A percentile compares a stretch with the other conserved stretches of the same genome.
phyloP scores from a whole-genome alignment of 352 stramenopile species.

The Globisporangium irregulare region DNA sequence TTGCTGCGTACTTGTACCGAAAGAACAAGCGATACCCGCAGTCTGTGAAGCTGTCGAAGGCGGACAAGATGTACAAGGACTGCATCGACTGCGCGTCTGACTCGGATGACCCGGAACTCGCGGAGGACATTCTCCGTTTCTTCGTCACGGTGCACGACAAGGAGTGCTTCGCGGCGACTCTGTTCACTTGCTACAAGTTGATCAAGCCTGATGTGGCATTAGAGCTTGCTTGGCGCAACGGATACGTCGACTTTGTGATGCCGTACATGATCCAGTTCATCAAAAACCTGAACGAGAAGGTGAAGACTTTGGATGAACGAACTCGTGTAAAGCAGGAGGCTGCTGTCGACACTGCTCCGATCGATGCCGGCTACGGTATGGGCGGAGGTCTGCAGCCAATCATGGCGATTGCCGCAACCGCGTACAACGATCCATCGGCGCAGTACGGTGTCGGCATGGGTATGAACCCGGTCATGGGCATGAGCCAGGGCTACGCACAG shows the following conservation, averaged over 20 bases:
- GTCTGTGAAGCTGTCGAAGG: conserved; percentile 98
- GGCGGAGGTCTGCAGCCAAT: conserved; percentile 74
- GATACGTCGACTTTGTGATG: conserved; percentile 99
- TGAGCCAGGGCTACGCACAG: conserved; percentile 20
- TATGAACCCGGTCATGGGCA: conserved; percentile 36
- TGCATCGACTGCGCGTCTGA: conserved; percentile 98
- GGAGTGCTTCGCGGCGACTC: conserved; percentile 97
- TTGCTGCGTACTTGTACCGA: conserved; percentile 99
- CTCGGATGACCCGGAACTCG: conserved; percentile 94
- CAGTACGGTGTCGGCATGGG: conserved; percentile 44
- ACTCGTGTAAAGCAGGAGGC: conserved; percentile 81
- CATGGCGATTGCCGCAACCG: conserved; percentile 76
- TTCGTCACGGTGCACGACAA: conserved; percentile 99
- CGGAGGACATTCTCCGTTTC: conserved; percentile 97
- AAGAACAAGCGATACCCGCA: conserved; percentile 99
- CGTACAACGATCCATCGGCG: conserved; percentile 75
- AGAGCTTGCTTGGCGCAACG: conserved; percentile 98
- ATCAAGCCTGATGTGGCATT: conserved; percentile 98
- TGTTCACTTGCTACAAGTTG: conserved; percentile 99
- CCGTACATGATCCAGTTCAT: conserved; percentile 99
- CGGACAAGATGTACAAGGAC: conserved; percentile 99
- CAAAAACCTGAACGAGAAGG: conserved; percentile 94
- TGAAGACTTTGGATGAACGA: conserved; percentile 92
- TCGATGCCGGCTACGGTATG: conserved; percentile 77
- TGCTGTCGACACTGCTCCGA: conserved; percentile 44